phyloP scores from a whole-genome alignment of 2,329 filamentous ascomycete species.

The Neonectria sp. region DNA sequence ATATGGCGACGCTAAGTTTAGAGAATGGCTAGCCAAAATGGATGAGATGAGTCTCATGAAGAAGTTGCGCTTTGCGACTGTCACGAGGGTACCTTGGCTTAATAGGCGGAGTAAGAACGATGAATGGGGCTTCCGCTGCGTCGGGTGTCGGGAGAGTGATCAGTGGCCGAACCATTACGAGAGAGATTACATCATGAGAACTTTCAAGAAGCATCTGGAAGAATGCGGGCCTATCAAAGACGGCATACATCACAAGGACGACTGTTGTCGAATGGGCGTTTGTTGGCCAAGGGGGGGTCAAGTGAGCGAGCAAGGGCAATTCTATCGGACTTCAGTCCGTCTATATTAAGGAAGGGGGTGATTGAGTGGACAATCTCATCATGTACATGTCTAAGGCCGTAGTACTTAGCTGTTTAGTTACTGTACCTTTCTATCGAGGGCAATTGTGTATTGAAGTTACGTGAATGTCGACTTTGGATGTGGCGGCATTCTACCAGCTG shows the following conservation, averaged over 20 bases:
- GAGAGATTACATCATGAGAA: neutral
- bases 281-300: neutral
- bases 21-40: neutral
- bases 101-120: neutral
- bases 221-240: slow-evolving; percentile 1
- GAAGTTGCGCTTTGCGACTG: neutral
- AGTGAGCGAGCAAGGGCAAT: too few relatives aligned
- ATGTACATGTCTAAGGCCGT: too few relatives aligned
- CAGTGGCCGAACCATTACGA: neutral
- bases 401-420: neutral
- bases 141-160: neutral
- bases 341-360: too few relatives aligned
- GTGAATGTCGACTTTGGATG: neutral
- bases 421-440: neutral
- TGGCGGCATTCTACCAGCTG: neutral
- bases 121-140: slow-evolving; percentile 6
- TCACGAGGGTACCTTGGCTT: slow-evolving; percentile 2
- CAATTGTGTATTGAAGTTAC: neutral
- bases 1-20: neutral
- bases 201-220: neutral
- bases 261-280: neutral
- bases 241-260: slow-evolving; percentile 2
- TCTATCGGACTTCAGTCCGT: too few relatives aligned
- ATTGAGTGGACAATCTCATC: too few relatives aligned
- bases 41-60: neutral